Conservation (phyloP, 805 yeast genomes). For the Schizosaccharomyces cryophilus region DNA sequence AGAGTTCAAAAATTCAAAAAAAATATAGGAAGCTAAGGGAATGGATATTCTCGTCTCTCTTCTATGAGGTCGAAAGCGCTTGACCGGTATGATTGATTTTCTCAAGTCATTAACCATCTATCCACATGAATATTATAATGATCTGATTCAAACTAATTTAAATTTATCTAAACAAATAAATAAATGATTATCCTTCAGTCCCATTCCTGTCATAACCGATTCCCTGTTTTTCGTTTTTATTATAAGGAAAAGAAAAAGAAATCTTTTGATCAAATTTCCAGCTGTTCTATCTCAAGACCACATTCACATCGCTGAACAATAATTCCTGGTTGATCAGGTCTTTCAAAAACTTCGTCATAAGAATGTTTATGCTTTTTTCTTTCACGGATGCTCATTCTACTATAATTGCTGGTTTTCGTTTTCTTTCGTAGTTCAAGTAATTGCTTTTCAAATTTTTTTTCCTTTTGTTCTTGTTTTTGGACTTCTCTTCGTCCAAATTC, state of each 20-base stretch:
- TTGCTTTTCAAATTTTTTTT: constrained; percentile 52
- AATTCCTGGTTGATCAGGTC: background rate
- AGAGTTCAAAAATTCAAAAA: no score
- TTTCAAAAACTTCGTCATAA: background rate
- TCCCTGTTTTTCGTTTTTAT: no score
- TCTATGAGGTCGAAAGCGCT: no score
- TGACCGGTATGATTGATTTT: no score
- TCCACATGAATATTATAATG: no score
- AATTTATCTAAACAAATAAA: no score
- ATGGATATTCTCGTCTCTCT: no score
- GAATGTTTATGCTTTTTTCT: background rate
- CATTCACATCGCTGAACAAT: constrained; percentile 1
- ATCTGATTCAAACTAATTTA: no score
- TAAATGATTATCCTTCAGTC: no score
- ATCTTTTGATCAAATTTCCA: background rate
- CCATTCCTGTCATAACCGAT: background rate
- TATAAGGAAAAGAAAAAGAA: no score
- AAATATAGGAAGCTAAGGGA: no score
- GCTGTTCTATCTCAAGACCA: constrained; percentile 2
- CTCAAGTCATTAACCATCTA: no score
- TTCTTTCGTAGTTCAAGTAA: constrained; percentile 70
- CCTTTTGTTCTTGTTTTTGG: constrained; percentile 44
- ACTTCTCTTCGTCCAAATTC: constrained; percentile 77
- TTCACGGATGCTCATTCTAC: constrained; percentile 20
- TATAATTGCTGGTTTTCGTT: constrained; percentile 75